These are phyloP conservation scores for Cucumis variabilis DNA, from an alignment of 331 rosid species.

Conservation along the genomic window DNA sequence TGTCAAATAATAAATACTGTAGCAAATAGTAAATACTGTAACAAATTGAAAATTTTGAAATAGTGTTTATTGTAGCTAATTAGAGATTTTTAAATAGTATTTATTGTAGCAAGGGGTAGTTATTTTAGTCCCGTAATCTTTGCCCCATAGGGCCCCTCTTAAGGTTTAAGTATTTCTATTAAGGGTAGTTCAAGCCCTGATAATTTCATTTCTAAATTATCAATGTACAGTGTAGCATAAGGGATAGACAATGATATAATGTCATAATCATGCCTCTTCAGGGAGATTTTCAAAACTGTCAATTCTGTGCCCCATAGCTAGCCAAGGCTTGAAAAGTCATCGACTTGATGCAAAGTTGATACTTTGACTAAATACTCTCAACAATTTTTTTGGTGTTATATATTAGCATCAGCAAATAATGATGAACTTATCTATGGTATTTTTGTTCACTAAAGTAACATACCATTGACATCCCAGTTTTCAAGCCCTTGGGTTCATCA, in stretches of 20 bases:
- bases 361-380: neutral
- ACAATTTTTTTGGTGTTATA: neutral
- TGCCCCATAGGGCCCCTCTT: too few species aligned
- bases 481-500: constrained; percentile 90
- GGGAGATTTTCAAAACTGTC: neutral
- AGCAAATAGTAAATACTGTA: too few species aligned
- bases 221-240: neutral
- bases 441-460: constrained; percentile 19
- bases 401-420: neutral
- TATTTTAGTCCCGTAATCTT: too few species aligned
- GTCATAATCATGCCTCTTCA: constrained; percentile 11
- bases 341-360: too few species aligned
- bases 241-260: neutral
- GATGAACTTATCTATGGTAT: neutral
- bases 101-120: too few species aligned
- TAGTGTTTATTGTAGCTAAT: too few species aligned
- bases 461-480: constrained; percentile 97
- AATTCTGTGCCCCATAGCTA: neutral
- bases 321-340: too few species aligned
- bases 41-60: too few species aligned
- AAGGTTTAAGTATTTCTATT: neutral
- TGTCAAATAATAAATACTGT: too few species aligned
- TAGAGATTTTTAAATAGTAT: too few species aligned
- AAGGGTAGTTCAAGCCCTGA: neutral
- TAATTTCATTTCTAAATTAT: neutral